Conservation (phyloP, 2,329 filamentous ascomycete species). For the Cordyceps cicadae region DNA sequence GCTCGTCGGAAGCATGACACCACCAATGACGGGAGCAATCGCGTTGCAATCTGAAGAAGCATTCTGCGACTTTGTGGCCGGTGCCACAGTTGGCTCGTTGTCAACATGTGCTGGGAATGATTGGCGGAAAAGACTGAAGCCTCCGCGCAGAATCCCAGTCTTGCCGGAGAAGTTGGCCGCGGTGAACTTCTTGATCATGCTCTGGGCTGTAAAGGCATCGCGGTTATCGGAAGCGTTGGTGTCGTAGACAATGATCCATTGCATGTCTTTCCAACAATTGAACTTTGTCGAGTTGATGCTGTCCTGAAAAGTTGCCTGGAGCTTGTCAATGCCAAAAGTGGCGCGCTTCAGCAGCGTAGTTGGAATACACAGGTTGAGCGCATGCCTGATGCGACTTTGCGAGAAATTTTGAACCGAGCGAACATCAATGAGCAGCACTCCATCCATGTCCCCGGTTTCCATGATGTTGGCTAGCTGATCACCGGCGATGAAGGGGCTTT, state of each 20-base stretch:
- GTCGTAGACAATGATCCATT: conserved; percentile 83
- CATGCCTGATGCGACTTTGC: conserved; percentile 64
- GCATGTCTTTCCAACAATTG: conserved; percentile 63
- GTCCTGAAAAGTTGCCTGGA: conserved; percentile 77
- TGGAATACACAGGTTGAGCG: conserved; percentile 87
- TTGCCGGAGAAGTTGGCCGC: conserved; percentile 72
- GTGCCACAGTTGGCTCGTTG: conserved; percentile 32
- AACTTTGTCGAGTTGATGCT: conserved; percentile 65
- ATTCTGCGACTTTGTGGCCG: conserved; percentile 23
- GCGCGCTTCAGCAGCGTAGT: conserved; percentile 87
- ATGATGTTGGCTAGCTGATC: conserved; percentile 50
- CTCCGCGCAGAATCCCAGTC: conserved; percentile 69
- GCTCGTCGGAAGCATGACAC: conserved; percentile 69
- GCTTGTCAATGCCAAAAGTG: conserved; percentile 80
- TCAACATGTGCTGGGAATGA: conserved; percentile 60
- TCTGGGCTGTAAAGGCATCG: conserved; percentile 71
- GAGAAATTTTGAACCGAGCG: conserved; percentile 78
- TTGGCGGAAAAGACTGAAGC: conserved; percentile 66
- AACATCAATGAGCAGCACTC: conserved; percentile 70
- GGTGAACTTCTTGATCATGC: conserved; percentile 88
- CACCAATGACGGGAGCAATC: conserved; percentile 71
- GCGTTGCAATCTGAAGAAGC: conserved; percentile 31
- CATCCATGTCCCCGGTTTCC: conserved; percentile 28
- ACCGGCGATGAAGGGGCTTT: conserved; percentile 44
- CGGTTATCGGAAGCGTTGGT: conserved; percentile 65